These are phyloP conservation scores for Oenanthe javanica DNA, from an alignment of 140 eudicot genomes.

Conservation along the genomic window DNA sequence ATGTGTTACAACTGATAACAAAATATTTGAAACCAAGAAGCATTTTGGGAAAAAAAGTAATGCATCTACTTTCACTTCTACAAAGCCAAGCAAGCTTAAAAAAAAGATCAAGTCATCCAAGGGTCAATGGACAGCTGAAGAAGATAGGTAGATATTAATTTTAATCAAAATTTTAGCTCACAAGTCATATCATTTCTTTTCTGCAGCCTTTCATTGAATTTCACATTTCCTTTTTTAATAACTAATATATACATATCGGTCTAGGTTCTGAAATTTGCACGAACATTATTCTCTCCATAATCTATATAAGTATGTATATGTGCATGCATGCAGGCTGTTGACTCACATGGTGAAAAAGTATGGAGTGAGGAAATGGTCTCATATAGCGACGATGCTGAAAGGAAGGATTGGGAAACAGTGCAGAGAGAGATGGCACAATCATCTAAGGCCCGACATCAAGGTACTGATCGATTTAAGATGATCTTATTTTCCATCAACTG, in stretches of 20 bases:
- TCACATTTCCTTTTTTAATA: too few species aligned
- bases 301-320: neutral
- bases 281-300: too few species aligned
- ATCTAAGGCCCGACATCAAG: slow-evolving; percentile 86
- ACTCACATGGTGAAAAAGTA: slow-evolving; percentile 68
- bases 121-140: slow-evolving; percentile 93
- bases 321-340: slow-evolving; percentile 41
- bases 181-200: neutral
- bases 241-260: too few species aligned
- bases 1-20: slow-evolving; percentile 39
- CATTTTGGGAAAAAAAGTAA: neutral
- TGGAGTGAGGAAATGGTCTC: slow-evolving; percentile 88
- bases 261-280: too few species aligned
- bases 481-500: neutral
- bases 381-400: slow-evolving; percentile 70
- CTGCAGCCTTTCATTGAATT: neutral
- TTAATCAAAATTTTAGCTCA: neutral
- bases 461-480: slow-evolving; percentile 17
- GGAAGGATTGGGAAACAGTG: slow-evolving; percentile 97
- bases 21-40: slow-evolving; percentile 20
- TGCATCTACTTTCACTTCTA: slow-evolving; percentile 5
- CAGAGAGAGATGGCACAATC: slow-evolving; percentile 97
- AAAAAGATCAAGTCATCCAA: slow-evolving; percentile 49
- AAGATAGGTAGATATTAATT: slow-evolving; percentile 58
- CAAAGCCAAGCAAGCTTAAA: slow-evolving; percentile 26